phyloP scores from a whole-genome alignment of 805 yeast genomes.

The Spathaspora gorwiae region DNA sequence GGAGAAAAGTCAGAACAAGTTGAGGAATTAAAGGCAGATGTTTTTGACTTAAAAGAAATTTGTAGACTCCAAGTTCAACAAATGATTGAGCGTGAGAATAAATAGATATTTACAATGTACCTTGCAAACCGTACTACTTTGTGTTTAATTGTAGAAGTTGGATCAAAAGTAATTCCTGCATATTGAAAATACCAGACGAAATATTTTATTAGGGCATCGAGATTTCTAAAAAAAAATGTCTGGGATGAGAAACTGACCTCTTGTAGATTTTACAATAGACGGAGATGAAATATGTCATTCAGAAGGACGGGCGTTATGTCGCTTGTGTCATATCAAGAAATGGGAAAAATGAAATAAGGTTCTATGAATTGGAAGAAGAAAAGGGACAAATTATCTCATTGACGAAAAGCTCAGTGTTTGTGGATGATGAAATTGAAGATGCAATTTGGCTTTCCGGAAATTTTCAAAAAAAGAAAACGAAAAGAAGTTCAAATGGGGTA shows the following conservation, averaged over 20 bases:
- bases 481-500: conserved; percentile 2
- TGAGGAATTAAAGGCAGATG: conserved; percentile 83
- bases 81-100: conserved; percentile 46
- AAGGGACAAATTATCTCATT: background rate
- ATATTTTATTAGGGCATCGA: too few relatives aligned
- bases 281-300: conserved; percentile 1
- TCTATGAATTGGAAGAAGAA: conserved; percentile 2
- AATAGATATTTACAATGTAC: too few relatives aligned
- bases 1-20: conserved; percentile 88
- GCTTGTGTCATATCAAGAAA: conserved; percentile 4
- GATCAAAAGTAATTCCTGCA: too few relatives aligned
- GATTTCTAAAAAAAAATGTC: too few relatives aligned
- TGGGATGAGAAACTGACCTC: too few relatives aligned
- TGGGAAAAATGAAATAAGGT: conserved; percentile 4
- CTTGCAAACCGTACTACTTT: too few relatives aligned
- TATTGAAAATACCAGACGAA: too few relatives aligned
- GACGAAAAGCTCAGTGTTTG: background rate
- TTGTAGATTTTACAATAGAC: background rate
- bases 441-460: conserved; percentile 1
- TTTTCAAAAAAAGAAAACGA: background rate
- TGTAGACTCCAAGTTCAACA: conserved; percentile 82
- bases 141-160: too few relatives aligned
- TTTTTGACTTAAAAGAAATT: conserved; percentile 81
- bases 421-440: background rate
- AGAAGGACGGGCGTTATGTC: conserved; percentile 1